Evolutionary conservation across 148 eudicot species (phyloP).

Genomic region (Beta vulgaris): DNA sequence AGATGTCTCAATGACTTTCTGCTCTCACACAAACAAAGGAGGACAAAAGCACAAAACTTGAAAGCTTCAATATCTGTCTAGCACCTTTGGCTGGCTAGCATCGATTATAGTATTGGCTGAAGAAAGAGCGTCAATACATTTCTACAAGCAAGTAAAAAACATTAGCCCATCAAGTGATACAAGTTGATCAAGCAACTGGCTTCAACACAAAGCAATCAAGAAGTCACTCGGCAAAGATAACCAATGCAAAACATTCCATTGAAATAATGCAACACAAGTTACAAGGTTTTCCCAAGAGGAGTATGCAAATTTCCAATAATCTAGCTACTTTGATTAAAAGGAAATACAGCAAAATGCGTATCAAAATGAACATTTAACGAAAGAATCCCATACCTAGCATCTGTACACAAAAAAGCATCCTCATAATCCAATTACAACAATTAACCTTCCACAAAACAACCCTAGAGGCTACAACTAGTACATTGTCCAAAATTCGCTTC

Average conservation of each 20-base stretch:
- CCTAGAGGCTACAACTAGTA: conserved; percentile 4
- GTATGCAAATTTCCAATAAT: conserved; percentile 1
- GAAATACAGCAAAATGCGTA: not conserved
- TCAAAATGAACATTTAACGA: conserved; percentile 1
- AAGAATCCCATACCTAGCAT: conserved; percentile 33
- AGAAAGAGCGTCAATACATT: not conserved
- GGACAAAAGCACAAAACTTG: not conserved
- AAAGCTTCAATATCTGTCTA: not conserved
- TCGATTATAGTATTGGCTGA: too few relatives aligned
- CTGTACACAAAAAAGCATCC: conserved; percentile 34
- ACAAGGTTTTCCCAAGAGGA: conserved; percentile 12
- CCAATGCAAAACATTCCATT: not conserved
- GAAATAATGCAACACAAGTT: conserved; percentile 11
- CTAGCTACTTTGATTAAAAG: conserved; percentile 4
- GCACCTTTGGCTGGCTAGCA: too few relatives aligned
- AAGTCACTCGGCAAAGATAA: not conserved
- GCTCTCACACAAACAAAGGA: not conserved
- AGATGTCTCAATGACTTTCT: too few relatives aligned
- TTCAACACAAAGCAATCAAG: not conserved
- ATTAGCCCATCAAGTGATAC: not conserved
- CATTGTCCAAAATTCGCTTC: conserved; percentile 16
- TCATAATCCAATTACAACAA: conserved; percentile 11
- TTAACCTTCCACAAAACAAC: conserved; percentile 1
- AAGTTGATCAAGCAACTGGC: not conserved
- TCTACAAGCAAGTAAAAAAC: not conserved